Evolutionary conservation across 2,329 filamentous ascomycete species (phyloP), one percentile per base, ranked within the genome.

Genomic region (Penicillium sp.): DNA sequence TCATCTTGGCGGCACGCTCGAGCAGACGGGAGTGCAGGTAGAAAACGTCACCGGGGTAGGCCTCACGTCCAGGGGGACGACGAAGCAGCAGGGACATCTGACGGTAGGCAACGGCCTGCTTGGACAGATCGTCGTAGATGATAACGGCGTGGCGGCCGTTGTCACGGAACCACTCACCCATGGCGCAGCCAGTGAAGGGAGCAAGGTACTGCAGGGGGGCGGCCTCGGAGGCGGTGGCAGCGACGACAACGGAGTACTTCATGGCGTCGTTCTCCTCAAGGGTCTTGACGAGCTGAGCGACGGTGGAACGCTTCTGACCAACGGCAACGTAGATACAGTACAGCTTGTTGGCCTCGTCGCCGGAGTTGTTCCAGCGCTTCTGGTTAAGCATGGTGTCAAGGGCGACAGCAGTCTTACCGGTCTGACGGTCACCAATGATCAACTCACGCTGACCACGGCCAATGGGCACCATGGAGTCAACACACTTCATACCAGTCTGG

Each of bases 381-480:
- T 99, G 94, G 89, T 99, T 99, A 62, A 99, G 88, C 70, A 99
- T 97, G 79, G 93, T 87, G 78, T 99, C 94, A 61, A 99, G 91
- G 73, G 89, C 93, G 77, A 99, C 93, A 73, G 94, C 94, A 76
- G 94, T 99, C 90, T 99, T 99, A 81, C 94, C 94, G 72, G 94
- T 99, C 83, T 99, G 94, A 92, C 94, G 94, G 79, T 99, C 94
- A 85, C 94, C 94, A 81, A 99, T 99, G 80, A 99, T 97, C 87
- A 99, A 84, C 85, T 99, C 94, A 93, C 94, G 94, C 87, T 99
- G 94, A 76, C 94, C 94, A 93, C 94, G 94, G 78, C 94, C 94
- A 72, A 99, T 97, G 73, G 94, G 94, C 71, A 99, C 94, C 94
- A 99, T 97, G 82, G 94, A 92, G 78, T 99, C 94, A 83, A 99